Conservation (phyloP, 257 asterid species). For the Nicotiana knightiana region DNA sequence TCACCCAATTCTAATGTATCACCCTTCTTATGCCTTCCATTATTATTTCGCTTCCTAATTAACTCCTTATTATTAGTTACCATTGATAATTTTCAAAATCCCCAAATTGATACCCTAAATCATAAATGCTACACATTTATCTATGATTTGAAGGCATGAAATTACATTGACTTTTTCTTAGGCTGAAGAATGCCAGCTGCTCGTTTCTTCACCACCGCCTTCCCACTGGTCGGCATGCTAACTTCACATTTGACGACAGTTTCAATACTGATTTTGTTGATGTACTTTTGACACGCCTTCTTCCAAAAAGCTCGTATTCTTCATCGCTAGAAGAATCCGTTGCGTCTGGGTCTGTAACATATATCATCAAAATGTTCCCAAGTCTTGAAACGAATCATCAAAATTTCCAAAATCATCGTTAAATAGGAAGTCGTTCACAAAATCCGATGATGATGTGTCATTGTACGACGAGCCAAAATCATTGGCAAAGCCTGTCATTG, state of each 20-base stretch:
- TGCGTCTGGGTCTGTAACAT: constrained; percentile 68
- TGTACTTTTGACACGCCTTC: constrained; percentile 53
- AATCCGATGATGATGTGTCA: constrained; percentile 18
- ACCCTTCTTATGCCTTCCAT: constrained; percentile 35
- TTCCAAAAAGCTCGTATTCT: constrained; percentile 37
- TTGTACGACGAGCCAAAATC: constrained; percentile 21
- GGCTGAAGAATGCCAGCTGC: constrained; percentile 20
- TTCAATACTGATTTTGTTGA: constrained; percentile 50
- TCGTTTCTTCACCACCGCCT: constrained; percentile 11
- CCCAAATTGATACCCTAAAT: too few species aligned
- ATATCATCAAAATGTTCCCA: constrained; percentile 27
- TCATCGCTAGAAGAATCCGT: constrained; percentile 82
- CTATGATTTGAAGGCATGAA: too few species aligned
- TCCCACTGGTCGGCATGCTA: background rate
- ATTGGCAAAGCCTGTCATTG: constrained; percentile 5
- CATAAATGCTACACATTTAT: too few species aligned
- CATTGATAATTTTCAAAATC: too few species aligned
- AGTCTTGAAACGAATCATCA: constrained; percentile 35
- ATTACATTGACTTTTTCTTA: constrained; percentile 24
- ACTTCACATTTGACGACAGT: background rate
- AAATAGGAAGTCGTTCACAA: constrained; percentile 6
- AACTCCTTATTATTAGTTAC: background rate
- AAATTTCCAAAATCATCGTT: constrained; percentile 21
- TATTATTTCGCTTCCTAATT: background rate
- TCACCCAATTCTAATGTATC: constrained; percentile 44